phyloP scores from a whole-genome alignment of 1,139 yeast genomes.

The Debaryomyces coudertii region DNA sequence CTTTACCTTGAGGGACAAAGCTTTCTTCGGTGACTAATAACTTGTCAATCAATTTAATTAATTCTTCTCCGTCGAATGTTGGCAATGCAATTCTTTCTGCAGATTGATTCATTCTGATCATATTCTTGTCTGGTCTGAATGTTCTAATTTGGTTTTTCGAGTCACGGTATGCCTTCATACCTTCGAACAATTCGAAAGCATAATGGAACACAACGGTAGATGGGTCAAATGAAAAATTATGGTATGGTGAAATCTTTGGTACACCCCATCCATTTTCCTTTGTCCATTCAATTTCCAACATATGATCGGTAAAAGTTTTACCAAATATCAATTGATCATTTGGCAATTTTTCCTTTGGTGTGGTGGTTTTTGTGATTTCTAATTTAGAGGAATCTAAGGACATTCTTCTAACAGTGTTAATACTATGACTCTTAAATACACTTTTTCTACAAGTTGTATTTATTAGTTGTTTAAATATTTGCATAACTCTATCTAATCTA shows the following conservation, averaged over 20 bases:
- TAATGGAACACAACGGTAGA: constrained; percentile 90
- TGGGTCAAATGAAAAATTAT: constrained; percentile 75
- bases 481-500: constrained; percentile 8
- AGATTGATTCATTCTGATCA: constrained; percentile 86
- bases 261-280: constrained; percentile 77
- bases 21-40: constrained; percentile 71
- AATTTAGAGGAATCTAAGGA: constrained; percentile 72
- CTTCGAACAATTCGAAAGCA: constrained; percentile 94
- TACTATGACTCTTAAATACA: background rate
- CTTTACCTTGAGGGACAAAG: constrained; percentile 81
- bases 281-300: constrained; percentile 87
- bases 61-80: constrained; percentile 74
- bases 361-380: constrained; percentile 54
- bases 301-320: constrained; percentile 84
- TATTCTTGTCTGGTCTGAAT: constrained; percentile 90
- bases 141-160: constrained; percentile 68
- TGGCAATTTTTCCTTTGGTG: constrained; percentile 69
- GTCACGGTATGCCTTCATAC: constrained; percentile 90
- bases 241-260: constrained; percentile 87
- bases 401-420: constrained; percentile 11
- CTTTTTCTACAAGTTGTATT: background rate
- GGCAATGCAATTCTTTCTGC: constrained; percentile 90
- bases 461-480: constrained; percentile 4
- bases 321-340: constrained; percentile 85
- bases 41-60: constrained; percentile 72